A percentile compares a stretch with the other conserved stretches of the same genome.
These are phyloP conservation scores for Arxiozyma heterogenica DNA, from an alignment of 1,139 yeast genomes.

Conservation along the genomic window DNA sequence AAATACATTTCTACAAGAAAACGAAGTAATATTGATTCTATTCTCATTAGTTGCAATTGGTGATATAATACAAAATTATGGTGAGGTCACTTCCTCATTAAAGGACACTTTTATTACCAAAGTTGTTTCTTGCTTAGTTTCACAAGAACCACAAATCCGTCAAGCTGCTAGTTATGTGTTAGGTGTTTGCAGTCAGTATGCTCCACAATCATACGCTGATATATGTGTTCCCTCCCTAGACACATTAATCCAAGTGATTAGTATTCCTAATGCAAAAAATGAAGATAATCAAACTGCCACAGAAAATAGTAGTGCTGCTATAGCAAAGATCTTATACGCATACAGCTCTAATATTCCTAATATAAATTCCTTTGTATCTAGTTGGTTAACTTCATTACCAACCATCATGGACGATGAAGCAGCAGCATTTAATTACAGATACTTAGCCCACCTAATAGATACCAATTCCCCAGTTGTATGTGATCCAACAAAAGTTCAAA, in stretches of 20 bases:
- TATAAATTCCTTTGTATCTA: constrained; percentile 52
- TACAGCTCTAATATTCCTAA: constrained; percentile 52
- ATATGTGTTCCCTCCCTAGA: constrained; percentile 62
- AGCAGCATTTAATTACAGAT: constrained; percentile 77
- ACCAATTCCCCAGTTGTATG: constrained; percentile 54
- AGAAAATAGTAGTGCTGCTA: constrained; percentile 73
- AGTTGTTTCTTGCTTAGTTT: constrained; percentile 53
- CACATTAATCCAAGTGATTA: constrained; percentile 63
- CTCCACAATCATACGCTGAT: constrained; percentile 55
- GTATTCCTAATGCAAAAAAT: constrained; percentile 75
- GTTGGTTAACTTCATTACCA: constrained; percentile 80
- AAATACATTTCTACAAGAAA: constrained; percentile 50
- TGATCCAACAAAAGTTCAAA: constrained; percentile 44
- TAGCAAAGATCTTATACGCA: constrained; percentile 66
- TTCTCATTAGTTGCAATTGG: constrained; percentile 77
- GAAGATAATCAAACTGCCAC: constrained; percentile 83
- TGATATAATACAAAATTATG: constrained; percentile 73
- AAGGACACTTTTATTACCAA: constrained; percentile 56
- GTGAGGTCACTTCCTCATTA: constrained; percentile 55
- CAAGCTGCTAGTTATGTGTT: constrained; percentile 82
- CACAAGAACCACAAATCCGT: constrained; percentile 68
- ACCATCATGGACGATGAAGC: constrained; percentile 78
- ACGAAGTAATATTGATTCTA: constrained; percentile 55
- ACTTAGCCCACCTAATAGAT: constrained; percentile 65
- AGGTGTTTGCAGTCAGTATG: constrained; percentile 78